These are phyloP conservation scores for Talaromyces sp. DNA, from an alignment of 2,329 filamentous ascomycete species.

Conservation along the genomic window DNA sequence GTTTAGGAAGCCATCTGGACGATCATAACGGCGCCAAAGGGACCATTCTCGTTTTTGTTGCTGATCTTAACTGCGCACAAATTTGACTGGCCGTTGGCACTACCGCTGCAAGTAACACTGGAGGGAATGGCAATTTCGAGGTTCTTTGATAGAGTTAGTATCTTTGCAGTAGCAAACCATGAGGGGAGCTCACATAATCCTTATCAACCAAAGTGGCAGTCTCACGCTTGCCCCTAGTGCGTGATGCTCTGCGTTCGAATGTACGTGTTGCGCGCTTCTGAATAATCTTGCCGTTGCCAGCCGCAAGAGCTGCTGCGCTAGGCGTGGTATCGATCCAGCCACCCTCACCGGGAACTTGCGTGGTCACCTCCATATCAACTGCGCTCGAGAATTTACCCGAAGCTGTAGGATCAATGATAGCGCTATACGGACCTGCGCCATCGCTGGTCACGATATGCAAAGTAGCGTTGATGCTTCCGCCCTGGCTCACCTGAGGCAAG, in stretches of 20 bases:
- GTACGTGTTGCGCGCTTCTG: not conserved
- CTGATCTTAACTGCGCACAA: slow-evolving; percentile 6
- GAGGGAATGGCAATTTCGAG: not conserved
- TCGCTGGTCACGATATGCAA: slow-evolving; percentile 6
- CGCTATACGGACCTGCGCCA: slow-evolving; percentile 2
- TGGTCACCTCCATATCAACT: not conserved
- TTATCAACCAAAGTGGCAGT: not conserved
- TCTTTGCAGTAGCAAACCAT: not conserved
- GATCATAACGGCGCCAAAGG: slow-evolving; percentile 7
- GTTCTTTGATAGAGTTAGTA: not conserved
- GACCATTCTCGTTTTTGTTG: slow-evolving; percentile 8
- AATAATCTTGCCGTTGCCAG: not conserved
- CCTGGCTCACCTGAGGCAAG: not conserved
- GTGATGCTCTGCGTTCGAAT: not conserved
- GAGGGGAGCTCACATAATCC: not conserved
- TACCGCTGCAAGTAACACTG: not conserved
- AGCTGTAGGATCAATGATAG: not conserved
- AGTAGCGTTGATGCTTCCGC: slow-evolving; percentile 7
- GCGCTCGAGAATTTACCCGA: not conserved
- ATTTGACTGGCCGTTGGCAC: slow-evolving; percentile 1
- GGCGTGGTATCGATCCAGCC: not conserved
- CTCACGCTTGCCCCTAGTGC: not conserved
- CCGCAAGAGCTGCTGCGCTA: not conserved
- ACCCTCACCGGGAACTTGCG: not conserved
- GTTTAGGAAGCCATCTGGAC: not conserved